Base-by-base conservation (phyloP, 139 green algal genomes). In the Gonium pectorale region DNA sequence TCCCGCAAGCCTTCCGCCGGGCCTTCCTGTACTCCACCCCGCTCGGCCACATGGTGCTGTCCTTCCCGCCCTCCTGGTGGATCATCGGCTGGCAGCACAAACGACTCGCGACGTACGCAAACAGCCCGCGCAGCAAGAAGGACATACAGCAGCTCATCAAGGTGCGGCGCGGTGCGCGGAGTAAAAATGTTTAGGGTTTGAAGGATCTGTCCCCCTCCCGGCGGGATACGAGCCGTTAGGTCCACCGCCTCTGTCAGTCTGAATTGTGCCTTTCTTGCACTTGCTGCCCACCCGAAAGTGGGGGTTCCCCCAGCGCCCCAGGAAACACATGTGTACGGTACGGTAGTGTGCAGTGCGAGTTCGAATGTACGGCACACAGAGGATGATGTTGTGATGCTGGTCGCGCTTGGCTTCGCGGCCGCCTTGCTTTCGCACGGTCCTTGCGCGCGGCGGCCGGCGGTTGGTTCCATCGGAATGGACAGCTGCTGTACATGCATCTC, bases 1-100 rank as follows among this genome's bases (percentile, higher is more conserved):
- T 85, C 0, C 15, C 37, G 27, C 31, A 78, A 9, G 77, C 75
- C 1, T 19, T 89, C 17, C 54, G 69, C 26, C 63, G 79, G 77
- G 67, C 49, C 41, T 44, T 78, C 13, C 44, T 89, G 56, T 89
- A 86, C 70, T 35, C 68, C 46, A 89, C 85, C 52, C 69, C 46
- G 38, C 43, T 71, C 13, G 85, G 85, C 37, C 60, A 51, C 26
- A 27, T 86, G 54, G 52, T 89, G 56, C 78, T 89, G 69, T 17
- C 29, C 49, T 40, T 89, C 35, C 85, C 85, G 11, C 40, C 69
- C 54, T 86, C 85, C 27, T 86, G 85, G 78, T 86, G 79, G 78
- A 37, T 86, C 43, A 67, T 89, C 2, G 83, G 44, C 46, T 89
- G 78, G 78, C 78, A 89, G 71, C 85, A 89, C 73, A 56, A 77